Evolutionary conservation across 2,329 filamentous ascomycete genomes (phyloP).

Genomic region (Myriangium duriaei): DNA sequence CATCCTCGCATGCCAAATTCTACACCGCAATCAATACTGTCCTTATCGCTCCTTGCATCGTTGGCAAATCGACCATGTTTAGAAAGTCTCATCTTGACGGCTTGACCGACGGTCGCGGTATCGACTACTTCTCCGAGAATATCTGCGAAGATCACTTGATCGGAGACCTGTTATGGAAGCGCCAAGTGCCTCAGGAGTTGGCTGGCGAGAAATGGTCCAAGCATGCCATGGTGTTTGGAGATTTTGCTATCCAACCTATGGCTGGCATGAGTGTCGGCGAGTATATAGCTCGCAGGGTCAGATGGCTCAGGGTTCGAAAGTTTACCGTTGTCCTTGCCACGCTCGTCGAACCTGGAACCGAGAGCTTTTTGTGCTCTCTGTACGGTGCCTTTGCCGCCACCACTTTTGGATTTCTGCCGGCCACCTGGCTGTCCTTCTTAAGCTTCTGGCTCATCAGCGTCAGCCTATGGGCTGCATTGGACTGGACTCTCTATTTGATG

Average conservation of each 20-base stretch:
- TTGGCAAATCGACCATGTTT: constrained; percentile 99
- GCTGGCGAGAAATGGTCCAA: constrained; percentile 47
- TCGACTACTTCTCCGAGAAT: constrained; percentile 88
- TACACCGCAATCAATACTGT: constrained; percentile 96
- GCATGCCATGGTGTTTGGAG: constrained; percentile 72
- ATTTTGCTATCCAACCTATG: constrained; percentile 83
- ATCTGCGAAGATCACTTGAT: constrained; percentile 98
- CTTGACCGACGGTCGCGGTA: constrained; percentile 53
- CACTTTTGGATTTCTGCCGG: constrained; percentile 52
- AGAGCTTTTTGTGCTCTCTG: constrained; percentile 70
- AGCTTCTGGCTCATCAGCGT: constrained; percentile 56
- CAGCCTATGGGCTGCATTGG: constrained; percentile 57
- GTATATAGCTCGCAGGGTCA: constrained; percentile 68
- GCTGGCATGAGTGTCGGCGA: constrained; percentile 63
- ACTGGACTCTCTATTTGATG: constrained; percentile 59
- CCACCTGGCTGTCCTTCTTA: constrained; percentile 56
- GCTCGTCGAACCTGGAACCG: constrained; percentile 82
- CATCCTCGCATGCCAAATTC: constrained; percentile 89
- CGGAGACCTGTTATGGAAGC: constrained; percentile 78
- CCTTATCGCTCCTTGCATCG: constrained; percentile 77
- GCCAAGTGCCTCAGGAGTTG: constrained; percentile 34
- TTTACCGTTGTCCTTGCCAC: constrained; percentile 86
- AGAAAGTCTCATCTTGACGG: constrained; percentile 77
- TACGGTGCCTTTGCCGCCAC: constrained; percentile 72
- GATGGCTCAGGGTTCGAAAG: constrained; percentile 89